phyloP scores from a whole-genome alignment of 805 yeast genomes.

The Candida sanyiensis region DNA sequence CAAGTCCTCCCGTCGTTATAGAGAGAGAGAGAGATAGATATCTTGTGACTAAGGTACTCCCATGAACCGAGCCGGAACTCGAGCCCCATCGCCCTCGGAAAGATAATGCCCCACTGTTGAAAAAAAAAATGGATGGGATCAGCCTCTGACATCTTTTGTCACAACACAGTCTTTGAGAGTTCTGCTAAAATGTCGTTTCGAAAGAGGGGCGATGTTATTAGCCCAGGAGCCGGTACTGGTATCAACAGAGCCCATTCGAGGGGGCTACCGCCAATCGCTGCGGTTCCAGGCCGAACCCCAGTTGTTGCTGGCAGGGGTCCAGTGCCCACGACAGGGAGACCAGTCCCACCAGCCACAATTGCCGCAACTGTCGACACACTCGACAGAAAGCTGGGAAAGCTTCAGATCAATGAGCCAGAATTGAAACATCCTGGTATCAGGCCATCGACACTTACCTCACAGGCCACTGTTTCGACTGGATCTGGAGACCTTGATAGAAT shows the following conservation, averaged over 20 bases:
- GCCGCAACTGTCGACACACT: slow-evolving; percentile 1
- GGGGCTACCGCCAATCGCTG: slow-evolving; percentile 6
- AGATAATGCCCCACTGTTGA: too few species aligned
- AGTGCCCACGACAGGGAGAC: not conserved
- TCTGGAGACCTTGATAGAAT: slow-evolving; percentile 67
- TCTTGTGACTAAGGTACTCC: too few species aligned
- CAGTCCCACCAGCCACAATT: not conserved
- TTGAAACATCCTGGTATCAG: slow-evolving; percentile 47
- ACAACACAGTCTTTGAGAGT: too few species aligned
- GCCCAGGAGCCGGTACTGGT: slow-evolving; percentile 5
- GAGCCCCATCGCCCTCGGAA: too few species aligned
- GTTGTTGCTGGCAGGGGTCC: too few species aligned
- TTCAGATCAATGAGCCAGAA: slow-evolving; percentile 14
- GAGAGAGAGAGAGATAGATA: too few species aligned
- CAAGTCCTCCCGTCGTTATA: too few species aligned
- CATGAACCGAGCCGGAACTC: too few species aligned
- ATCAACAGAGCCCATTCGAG: slow-evolving; percentile 16
- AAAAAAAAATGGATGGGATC: too few species aligned
- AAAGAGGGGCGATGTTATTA: slow-evolving; percentile 47
- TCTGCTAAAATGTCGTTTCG: slow-evolving; percentile 46
- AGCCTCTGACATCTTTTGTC: too few species aligned
- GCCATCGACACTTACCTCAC: slow-evolving; percentile 71
- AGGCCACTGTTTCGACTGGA: slow-evolving; percentile 77
- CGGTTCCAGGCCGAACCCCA: slow-evolving; percentile 7
- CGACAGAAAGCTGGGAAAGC: slow-evolving; percentile 7